Evolutionary conservation across 2,329 filamentous ascomycete species (phyloP).

Genomic region (Sclerotinia nivalis): DNA sequence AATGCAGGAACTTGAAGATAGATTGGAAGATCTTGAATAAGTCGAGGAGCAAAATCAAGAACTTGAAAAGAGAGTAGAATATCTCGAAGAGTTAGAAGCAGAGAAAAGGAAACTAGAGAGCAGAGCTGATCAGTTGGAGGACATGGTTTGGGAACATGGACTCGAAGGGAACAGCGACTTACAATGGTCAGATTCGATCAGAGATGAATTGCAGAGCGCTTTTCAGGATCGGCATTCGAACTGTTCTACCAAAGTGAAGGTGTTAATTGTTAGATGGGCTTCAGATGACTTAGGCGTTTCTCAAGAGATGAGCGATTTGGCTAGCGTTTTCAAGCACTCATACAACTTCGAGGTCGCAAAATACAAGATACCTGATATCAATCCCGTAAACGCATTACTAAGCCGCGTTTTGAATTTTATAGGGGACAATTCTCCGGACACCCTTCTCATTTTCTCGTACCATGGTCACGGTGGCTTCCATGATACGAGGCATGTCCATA

Average conservation of each 20-base stretch:
- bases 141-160: not conserved
- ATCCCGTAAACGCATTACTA: not conserved
- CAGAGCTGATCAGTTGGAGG: not conserved
- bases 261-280: not conserved
- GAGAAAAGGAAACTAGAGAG: not conserved
- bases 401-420: not conserved
- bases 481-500: not conserved
- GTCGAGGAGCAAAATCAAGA: not conserved
- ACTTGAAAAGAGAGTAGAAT: not conserved
- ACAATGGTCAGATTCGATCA: not conserved
- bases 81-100: not conserved
- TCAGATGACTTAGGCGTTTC: slow-evolving; percentile 4
- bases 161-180: not conserved
- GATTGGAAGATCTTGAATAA: not conserved
- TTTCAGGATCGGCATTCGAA: not conserved
- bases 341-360: not conserved
- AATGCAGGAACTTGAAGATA: not conserved
- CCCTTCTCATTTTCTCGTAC: not conserved
- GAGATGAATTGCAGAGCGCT: not conserved
- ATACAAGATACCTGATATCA: not conserved
- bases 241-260: not conserved
- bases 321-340: not conserved
- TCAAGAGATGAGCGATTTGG: not conserved
- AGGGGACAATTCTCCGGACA: not conserved
- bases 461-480: not conserved